Evolutionary conservation across 192 early-diverging fungal genomes (phyloP).

Genomic region (Coemansia pectinata): DNA sequence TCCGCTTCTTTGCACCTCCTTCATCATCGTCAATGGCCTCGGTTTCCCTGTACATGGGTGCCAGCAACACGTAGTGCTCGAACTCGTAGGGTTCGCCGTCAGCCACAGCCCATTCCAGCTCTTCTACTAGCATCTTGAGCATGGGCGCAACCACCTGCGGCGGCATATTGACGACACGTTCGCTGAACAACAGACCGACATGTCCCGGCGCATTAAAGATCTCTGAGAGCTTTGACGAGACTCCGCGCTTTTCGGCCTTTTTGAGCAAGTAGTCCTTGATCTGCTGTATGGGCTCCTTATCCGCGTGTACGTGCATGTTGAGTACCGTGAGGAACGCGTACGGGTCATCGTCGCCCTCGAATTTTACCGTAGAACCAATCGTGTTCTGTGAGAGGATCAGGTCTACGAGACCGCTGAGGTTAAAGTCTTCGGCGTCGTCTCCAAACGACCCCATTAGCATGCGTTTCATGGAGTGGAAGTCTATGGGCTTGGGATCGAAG

Average conservation of each 20-base stretch:
- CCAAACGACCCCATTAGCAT: conserved; percentile 79
- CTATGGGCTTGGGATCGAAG: conserved; percentile 82
- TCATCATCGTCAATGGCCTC: conserved; percentile 49
- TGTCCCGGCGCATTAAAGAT: conserved; percentile 35
- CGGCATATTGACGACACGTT: conserved; percentile 96
- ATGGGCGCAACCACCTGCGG: conserved; percentile 88
- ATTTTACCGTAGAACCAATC: conserved; percentile 88
- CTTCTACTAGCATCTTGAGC: conserved; percentile 86
- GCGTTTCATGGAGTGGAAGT: conserved; percentile 91
- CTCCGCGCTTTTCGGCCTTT: conserved; percentile 51
- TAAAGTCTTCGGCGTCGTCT: conserved; percentile 76
- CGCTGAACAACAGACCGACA: conserved; percentile 76
- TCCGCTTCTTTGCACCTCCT: conserved; percentile 60
- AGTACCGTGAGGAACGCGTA: conserved; percentile 84
- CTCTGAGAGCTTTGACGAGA: conserved; percentile 23
- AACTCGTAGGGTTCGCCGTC: conserved; percentile 75
- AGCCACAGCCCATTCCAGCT: conserved; percentile 72
- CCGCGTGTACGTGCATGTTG: conserved; percentile 66
- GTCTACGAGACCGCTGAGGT: conserved; percentile 77
- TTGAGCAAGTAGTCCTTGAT: conserved; percentile 66
- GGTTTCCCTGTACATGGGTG: conserved; percentile 81
- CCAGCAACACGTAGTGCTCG: conserved; percentile 78
- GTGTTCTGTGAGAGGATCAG: conserved; percentile 72
- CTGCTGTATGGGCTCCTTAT: conserved; percentile 55
- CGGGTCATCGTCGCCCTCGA: conserved; percentile 77